These are phyloP conservation scores for Tetrahymena borealis DNA, from an alignment of 73 alveolate genomes.

Conservation along the genomic window DNA sequence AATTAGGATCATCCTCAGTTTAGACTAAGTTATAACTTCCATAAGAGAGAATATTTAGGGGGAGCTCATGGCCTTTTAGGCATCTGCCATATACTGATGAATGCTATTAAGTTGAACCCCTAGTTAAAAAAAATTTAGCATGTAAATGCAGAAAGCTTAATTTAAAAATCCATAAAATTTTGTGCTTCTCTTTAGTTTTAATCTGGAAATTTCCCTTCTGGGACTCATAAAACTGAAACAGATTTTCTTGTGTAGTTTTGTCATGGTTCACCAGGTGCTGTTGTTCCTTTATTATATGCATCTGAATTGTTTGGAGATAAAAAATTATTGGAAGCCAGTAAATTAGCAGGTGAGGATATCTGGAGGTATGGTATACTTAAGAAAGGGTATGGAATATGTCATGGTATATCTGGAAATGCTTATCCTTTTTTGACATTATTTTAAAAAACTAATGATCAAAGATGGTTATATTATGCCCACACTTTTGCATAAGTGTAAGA, in stretches of 20 bases:
- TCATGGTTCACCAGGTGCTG: conserved; percentile 98
- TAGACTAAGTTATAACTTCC: neutral
- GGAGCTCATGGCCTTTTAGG: conserved; percentile 98
- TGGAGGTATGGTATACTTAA: conserved; percentile 83
- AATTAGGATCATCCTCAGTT: neutral
- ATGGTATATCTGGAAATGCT: conserved; percentile 92
- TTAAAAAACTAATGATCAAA: conserved; percentile 56
- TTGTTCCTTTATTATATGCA: conserved; percentile 75
- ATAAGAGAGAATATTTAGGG: conserved; percentile 64
- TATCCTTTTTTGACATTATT: conserved; percentile 66
- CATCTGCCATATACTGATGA: conserved; percentile 60
- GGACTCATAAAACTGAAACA: conserved; percentile 42
- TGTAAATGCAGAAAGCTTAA: neutral
- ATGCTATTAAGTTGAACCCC: conserved; percentile 52
- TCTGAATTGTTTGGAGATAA: conserved; percentile 46
- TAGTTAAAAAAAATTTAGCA: neutral
- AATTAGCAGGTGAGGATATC: conserved; percentile 59
- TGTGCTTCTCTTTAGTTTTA: neutral
- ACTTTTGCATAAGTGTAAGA: conserved; percentile 50
- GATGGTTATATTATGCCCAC: conserved; percentile 66
- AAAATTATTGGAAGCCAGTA: conserved; percentile 53
- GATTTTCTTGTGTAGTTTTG: conserved; percentile 81
- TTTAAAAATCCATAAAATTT: neutral
- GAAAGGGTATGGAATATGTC: conserved; percentile 93
- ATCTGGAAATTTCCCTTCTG: conserved; percentile 81